Evolutionary conservation across 805 yeast species (phyloP), one percentile per base, ranked within the genome.

Genomic region (Scheffersomyces ergatensis): DNA sequence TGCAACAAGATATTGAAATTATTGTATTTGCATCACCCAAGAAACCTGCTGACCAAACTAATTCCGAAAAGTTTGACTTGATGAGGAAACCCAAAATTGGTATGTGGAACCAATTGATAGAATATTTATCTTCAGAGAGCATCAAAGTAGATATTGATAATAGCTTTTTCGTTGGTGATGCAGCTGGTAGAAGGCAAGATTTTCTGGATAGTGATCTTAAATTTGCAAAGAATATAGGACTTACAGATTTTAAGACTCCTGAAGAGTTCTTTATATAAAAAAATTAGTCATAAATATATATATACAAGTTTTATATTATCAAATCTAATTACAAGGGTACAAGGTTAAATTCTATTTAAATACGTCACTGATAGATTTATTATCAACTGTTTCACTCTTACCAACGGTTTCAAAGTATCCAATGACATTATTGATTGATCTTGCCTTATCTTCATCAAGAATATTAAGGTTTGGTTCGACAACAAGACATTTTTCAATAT

Each of bases 111-210:
- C 74, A 70, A 37, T 65, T 85, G 25, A 44, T 51, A 5, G 50
- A 58, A 13, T 82, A 76, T 49, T 44, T 78, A 12, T 43, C 51
- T 13, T 30, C 40, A 39, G 15, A 45, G 20, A 44, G 52, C 12
- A 29, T 43, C 39, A 21, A 21, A 21, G 24, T 21, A 21, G 81
- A 80, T 50, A 37, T 56, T 36, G 62, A 55, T 0, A 48, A 60
- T 8, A 77, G 87, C 37, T 69, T 82, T 39, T 93, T 65, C 58
- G 90, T 89, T n/a, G 99, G 99, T 5, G 99, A 92, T 65, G 98
- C 98, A 0, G 98, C 97, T 5, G 99, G 98, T 0, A 70, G 98
- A 39, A 53, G 57, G 2, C 60, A 55, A 0, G 98, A 92, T 60
- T 85, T 83, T 56, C 86, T 93, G 70, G 89, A 86, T 50, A 77